Percentiles rank a stretch among this genome's conserved stretches.
phyloP scores from a whole-genome alignment of 2,329 filamentous ascomycete species.

The Sporothrix humicola region DNA sequence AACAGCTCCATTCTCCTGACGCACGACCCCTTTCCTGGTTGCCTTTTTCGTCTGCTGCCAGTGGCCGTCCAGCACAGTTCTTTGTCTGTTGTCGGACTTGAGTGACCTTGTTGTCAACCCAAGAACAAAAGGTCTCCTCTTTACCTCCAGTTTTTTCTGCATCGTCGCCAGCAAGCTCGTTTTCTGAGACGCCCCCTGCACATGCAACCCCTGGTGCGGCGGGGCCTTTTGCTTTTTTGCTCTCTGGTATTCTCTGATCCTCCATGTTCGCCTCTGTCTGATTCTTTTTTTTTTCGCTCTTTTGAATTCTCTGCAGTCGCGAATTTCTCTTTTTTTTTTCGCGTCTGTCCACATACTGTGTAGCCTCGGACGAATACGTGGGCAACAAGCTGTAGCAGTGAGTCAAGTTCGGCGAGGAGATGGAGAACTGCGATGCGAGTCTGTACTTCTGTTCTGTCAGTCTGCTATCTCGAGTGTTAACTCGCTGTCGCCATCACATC shows the following conservation, averaged over 20 bases:
- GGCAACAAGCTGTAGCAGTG: not conserved
- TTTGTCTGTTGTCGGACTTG: not conserved
- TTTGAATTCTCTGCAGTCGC: not conserved
- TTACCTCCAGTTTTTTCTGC: constrained; percentile 7
- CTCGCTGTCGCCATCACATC: not conserved
- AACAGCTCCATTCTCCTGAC: constrained; percentile 3
- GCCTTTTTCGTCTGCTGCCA: not conserved
- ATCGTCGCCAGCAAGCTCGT: constrained; percentile 23
- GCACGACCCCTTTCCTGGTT: constrained; percentile 26
- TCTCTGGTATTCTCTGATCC: not conserved
- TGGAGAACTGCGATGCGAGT: not conserved
- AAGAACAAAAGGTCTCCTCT: not conserved
- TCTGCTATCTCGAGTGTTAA: not conserved
- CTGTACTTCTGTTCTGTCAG: too few relatives aligned
- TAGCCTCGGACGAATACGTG: constrained; percentile 11
- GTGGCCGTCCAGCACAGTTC: not conserved
- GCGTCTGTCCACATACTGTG: not conserved
- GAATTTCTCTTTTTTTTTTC: not conserved
- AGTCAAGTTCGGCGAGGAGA: not conserved
- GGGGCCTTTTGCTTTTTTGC: not conserved
- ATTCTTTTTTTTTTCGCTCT: not conserved
- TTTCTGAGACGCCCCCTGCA: constrained; percentile 30
- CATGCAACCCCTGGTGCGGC: constrained; percentile 26
- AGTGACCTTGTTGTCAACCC: not conserved
- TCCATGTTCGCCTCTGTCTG: not conserved